Evolutionary conservation across 2,329 filamentous ascomycete species (phyloP), one percentile per base, ranked within the genome.

Genomic region (Plenodomus biglobosus): DNA sequence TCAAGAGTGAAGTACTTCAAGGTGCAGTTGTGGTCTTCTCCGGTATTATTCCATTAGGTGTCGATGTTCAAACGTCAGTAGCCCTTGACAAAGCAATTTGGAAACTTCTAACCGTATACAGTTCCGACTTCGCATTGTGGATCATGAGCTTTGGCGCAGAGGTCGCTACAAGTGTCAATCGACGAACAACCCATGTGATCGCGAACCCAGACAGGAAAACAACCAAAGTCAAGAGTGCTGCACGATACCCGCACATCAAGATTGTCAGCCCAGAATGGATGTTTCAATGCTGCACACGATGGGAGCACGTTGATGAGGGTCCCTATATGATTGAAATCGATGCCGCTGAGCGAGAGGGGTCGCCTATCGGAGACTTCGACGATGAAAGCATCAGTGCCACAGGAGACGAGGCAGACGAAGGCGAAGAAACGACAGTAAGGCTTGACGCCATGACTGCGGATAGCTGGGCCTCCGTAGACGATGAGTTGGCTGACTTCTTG

Each of bases 201-300:
- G 85, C 88, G 8, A 86, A 83, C 42, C 84, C 83, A 16, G 79
- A 82, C 15, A 80, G 87, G 19, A 85, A 92, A 18, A 97, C 94
- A 0, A 87, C 90, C 44, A 99, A 99, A 73, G 90, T 97, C 37
- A 86, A 89, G 40, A 87, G 92, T 70, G 94, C 94, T 0, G 86
- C 88, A 13, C 84, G 85, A 55, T 87, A 90, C 46, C 79, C 87
- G 0, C 83, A 84, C 42, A 88, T 97, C 71, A 92, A 91, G 69
- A 95, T 99, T 49, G 94, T 99, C 40, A 91, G 87, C 59, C 88
- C 91, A 44, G 85, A 90, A 62, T 99, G 94, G 94, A 83, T 99
- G 22, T 80, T 86, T 24, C 87, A 92, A 58, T 95, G 86, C 46
- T 84, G 97, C 55, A 87, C 85, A 20, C 86, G 87, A 68, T 99